Conservation (phyloP, 306 rosid species). For the Prunus mira region DNA sequence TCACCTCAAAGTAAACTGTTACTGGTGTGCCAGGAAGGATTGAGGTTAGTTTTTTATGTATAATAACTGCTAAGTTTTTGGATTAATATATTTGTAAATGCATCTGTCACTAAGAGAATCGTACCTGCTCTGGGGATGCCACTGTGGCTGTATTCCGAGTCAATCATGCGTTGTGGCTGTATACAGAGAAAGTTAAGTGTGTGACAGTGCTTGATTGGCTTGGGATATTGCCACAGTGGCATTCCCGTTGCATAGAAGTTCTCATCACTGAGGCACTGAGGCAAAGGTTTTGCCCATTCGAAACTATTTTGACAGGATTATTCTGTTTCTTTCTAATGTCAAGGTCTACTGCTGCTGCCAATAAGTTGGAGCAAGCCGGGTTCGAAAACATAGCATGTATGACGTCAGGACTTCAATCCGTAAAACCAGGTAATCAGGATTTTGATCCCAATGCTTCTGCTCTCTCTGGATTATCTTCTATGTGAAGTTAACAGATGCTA, state of each 20-base stretch:
- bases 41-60: slow-evolving; percentile 54
- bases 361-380: slow-evolving; percentile 72
- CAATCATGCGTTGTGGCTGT: no score
- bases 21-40: slow-evolving; percentile 92
- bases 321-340: slow-evolving; percentile 33
- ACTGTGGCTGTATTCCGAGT: no score
- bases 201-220: no score
- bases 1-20: slow-evolving; percentile 63
- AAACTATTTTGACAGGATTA: slow-evolving; percentile 20
- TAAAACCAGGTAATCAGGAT: slow-evolving; percentile 58
- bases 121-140: no score
- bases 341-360: slow-evolving; percentile 88
- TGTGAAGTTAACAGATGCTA: neutral
- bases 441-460: neutral
- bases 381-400: slow-evolving; percentile 70
- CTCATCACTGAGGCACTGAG: no score
- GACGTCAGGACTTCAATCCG: slow-evolving; percentile 82
- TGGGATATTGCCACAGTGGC: no score
- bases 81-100: no score
- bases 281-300: neutral
- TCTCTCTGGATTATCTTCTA: neutral
- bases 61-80: neutral
- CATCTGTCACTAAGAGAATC: no score
- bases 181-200: no score
- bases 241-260: no score